phyloP scores from a whole-genome alignment of 108 stramenopile species.

The Tribonema minus region DNA sequence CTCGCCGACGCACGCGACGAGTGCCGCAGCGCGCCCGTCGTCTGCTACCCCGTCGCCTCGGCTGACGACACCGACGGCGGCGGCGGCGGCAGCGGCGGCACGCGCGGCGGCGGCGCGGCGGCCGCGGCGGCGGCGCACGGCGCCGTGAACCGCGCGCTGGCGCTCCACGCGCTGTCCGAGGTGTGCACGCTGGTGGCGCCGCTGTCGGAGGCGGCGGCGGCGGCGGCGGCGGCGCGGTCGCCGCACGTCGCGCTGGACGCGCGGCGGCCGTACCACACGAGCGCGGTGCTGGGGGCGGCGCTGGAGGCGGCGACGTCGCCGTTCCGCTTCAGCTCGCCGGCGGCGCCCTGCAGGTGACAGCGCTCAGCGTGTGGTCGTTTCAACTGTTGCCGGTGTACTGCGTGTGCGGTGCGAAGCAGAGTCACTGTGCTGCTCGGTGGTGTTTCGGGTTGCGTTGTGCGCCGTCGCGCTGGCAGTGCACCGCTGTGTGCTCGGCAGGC shows the following conservation, averaged over 20 bases:
- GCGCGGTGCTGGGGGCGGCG: no score
- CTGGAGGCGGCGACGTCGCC: slow-evolving; percentile 10
- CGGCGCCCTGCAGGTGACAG: no score
- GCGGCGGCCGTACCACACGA: slow-evolving; percentile 11
- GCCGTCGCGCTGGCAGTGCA: no score
- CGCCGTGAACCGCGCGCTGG: slow-evolving; percentile 20
- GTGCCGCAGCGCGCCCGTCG: slow-evolving; percentile 10
- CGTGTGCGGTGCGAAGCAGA: no score
- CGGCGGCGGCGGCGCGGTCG: not conserved
- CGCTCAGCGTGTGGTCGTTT: no score
- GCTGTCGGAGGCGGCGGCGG: no score
- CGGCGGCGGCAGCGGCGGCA: not conserved
- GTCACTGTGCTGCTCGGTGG: no score
- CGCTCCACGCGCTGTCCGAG: slow-evolving; percentile 2
- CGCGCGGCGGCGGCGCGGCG: not conserved
- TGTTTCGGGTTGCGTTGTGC: no score
- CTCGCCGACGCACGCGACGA: not conserved
- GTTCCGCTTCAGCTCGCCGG: not conserved
- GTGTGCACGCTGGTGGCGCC: not conserved
- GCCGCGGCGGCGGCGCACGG: not conserved
- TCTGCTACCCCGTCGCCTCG: not conserved
- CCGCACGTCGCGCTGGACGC: not conserved
- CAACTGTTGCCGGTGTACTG: no score
- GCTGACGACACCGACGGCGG: not conserved
- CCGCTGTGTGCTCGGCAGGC: no score